Percentiles rank a stretch among this genome's conserved stretches.
phyloP scores from a whole-genome alignment of 2,329 filamentous ascomycete genomes.

The Cordyceps militaris region DNA sequence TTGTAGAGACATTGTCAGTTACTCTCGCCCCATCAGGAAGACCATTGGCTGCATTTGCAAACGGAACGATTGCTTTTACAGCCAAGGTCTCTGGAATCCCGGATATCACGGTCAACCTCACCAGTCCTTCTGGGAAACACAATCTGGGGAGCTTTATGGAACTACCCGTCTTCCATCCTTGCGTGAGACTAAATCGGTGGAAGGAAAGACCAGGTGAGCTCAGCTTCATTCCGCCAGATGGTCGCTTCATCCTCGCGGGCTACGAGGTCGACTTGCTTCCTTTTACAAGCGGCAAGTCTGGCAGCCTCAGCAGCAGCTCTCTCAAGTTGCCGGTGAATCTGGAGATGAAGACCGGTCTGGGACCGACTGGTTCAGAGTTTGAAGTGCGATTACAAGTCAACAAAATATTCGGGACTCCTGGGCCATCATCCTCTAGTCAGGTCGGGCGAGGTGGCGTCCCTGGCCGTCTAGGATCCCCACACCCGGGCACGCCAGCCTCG shows the following conservation, averaged over 20 bases:
- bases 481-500: conserved; percentile 47
- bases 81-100: conserved; percentile 92
- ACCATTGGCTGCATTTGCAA: conserved; percentile 76
- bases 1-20: conserved; percentile 82
- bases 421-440: conserved; percentile 25
- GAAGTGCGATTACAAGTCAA: conserved; percentile 73
- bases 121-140: conserved; percentile 73
- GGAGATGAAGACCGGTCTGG: conserved; percentile 75
- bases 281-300: conserved; percentile 51
- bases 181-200: conserved; percentile 86
- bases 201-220: conserved; percentile 80
- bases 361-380: conserved; percentile 71
- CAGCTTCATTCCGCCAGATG: conserved; percentile 94
- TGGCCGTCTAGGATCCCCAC: conserved; percentile 33
- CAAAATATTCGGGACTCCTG: conserved; percentile 49
- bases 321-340: conserved; percentile 76
- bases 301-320: conserved; percentile 49
- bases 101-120: conserved; percentile 75
- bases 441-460: conserved; percentile 38
- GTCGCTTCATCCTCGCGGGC: conserved; percentile 83
- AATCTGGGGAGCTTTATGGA: conserved; percentile 70
- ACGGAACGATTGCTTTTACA: conserved; percentile 91
- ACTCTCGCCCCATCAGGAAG: conserved; percentile 86
- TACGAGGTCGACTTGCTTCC: conserved; percentile 92
- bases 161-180: conserved; percentile 91